Evolutionary conservation across 768 basidiomycete genomes (phyloP).

Genomic region (Lentinula guzmanii): DNA sequence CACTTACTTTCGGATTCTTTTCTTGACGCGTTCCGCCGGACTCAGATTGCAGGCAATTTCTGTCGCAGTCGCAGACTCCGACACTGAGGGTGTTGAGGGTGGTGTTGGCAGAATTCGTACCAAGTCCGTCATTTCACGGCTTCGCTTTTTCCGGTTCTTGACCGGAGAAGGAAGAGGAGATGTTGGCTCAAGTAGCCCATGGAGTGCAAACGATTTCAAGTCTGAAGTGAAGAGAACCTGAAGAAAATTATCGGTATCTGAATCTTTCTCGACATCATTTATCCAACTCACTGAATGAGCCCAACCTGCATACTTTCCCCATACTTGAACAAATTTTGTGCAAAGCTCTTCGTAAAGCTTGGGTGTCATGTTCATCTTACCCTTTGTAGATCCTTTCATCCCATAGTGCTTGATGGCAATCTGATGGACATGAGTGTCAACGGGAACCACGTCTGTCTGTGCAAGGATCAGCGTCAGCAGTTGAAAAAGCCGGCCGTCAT

Average conservation of each 20-base stretch:
- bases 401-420: constrained; percentile 81
- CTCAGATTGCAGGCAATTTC: not conserved
- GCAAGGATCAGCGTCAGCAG: not conserved
- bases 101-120: not conserved
- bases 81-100: not conserved
- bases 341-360: constrained; percentile 73
- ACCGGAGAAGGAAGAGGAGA: not conserved
- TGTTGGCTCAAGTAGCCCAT: constrained; percentile 35
- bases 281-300: constrained; percentile 63
- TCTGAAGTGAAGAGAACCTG: constrained; percentile 76
- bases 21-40: constrained; percentile 2
- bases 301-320: constrained; percentile 90
- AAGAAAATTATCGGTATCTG: not conserved
- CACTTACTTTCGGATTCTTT: not conserved
- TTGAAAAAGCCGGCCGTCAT: constrained; percentile 3
- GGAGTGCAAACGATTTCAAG: constrained; percentile 58
- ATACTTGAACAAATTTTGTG: constrained; percentile 50
- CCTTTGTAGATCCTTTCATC: constrained; percentile 38
- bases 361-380: constrained; percentile 63
- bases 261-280: not conserved
- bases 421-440: constrained; percentile 94
- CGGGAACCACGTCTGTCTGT: constrained; percentile 82
- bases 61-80: not conserved
- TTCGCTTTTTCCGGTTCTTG: constrained; percentile 3
- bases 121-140: not conserved